Conservation (phyloP, 306 rosid species). For the Dalbergia cultrata region DNA sequence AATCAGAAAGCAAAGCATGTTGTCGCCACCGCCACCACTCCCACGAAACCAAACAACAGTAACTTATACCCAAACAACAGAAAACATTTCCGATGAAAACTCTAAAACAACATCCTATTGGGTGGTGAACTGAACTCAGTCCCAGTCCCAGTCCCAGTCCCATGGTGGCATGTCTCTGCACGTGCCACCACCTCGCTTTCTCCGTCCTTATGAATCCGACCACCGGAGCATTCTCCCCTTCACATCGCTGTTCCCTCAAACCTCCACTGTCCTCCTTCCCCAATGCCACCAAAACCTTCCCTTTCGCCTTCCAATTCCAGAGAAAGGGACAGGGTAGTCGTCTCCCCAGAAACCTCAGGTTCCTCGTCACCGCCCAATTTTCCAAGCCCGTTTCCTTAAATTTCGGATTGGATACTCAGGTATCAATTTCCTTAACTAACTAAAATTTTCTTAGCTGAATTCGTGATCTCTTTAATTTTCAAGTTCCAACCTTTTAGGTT, state of each 20-base stretch:
- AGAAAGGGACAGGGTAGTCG: constrained; percentile 35
- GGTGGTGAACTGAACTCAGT: neutral
- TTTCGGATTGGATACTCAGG: constrained; percentile 79
- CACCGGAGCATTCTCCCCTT: constrained; percentile 28
- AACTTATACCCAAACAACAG: neutral
- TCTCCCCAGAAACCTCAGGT: constrained; percentile 53
- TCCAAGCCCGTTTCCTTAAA: constrained; percentile 61
- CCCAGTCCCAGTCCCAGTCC: neutral
- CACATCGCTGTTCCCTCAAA: constrained; percentile 41
- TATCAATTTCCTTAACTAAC: constrained; percentile 36
- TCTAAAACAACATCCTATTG: neutral
- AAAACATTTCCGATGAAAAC: neutral
- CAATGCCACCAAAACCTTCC: constrained; percentile 43
- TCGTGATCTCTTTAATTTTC: neutral
- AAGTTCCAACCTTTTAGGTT: neutral
- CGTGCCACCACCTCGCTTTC: constrained; percentile 68
- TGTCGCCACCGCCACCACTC: neutral
- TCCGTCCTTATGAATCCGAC: constrained; percentile 61
- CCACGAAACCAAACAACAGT: neutral
- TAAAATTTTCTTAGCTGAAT: neutral
- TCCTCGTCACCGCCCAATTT: constrained; percentile 70
- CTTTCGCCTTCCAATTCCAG: constrained; percentile 53
- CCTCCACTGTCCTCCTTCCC: constrained; percentile 19
- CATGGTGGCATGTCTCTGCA: constrained; percentile 64
- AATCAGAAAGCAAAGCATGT: neutral